Base-by-base conservation (phyloP, 176 grass and related monocot species). In the Phyllostachys edulis region DNA sequence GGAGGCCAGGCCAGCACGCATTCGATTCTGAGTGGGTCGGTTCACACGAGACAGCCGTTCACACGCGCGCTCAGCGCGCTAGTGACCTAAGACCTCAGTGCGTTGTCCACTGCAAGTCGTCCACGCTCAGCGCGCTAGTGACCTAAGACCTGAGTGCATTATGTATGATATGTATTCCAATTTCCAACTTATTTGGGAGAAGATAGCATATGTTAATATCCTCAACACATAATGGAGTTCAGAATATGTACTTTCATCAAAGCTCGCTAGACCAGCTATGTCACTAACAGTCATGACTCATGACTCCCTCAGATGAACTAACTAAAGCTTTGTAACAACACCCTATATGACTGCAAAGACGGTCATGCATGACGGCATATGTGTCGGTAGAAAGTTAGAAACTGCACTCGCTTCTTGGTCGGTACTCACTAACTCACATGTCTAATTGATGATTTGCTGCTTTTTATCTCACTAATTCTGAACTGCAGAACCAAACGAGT, bases 351-450 rank as follows among this genome's bases (percentile, higher is more conserved):
- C 2, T 1, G 44, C 64, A 61, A 5, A 27, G 59, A 56, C 18
- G 40, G 80, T 88, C 75, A 84, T 47, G 75, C 67, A 64, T 66
- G 75, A 84, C 34, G 81, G 60, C 74, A 42, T 64, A 52, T 32
- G 55, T 55, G 73, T 40, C 38, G 45, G 70, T 7, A 45, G 37
- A 85, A 76, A 82, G 36, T 49, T 85, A 39, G 83, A 69, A 71
- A 36, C 21, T 55, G 68, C 8, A 66, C 26, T 14, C 59, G 14
- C 62, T 55, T 64, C 10, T 70, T 34, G 32, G 32, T 14, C 4
- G 12, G 67, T 11, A 55, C 26, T 49, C 75, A 84, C 29, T 29
- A 29, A 29, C n/a, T n/a, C n/a, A n/a, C 50, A 37, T 70, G 70
- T 0, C 36, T 34, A 37, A 69, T 37, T 37, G 23, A 63, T 26